Conservation (phyloP, 1,284 basidiomycete species). For the Ustilago cynodontis region DNA sequence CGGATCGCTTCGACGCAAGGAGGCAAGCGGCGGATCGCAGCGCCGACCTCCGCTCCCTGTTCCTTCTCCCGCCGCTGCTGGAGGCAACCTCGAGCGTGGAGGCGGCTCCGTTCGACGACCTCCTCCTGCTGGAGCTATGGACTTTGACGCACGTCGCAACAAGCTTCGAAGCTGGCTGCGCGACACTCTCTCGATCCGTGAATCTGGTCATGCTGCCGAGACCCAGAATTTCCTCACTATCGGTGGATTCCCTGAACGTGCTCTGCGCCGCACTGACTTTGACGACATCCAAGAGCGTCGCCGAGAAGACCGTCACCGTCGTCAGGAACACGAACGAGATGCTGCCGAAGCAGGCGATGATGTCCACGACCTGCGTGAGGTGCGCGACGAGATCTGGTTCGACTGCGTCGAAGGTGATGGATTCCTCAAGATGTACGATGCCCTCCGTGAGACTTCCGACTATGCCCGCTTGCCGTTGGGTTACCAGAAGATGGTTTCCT, state of each 20-base stretch:
- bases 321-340: constrained; percentile 58
- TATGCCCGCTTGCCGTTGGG: constrained; percentile 58
- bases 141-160: constrained; percentile 61
- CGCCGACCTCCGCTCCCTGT: constrained; percentile 11
- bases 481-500: constrained; percentile 66
- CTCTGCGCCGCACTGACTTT: constrained; percentile 47
- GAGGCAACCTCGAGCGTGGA: constrained; percentile 6
- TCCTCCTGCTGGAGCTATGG: constrained; percentile 35
- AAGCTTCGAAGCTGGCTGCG: constrained; percentile 66
- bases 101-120: constrained; percentile 30
- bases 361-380: constrained; percentile 62
- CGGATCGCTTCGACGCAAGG: constrained; percentile 32
- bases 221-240: constrained; percentile 63
- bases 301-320: constrained; percentile 57
- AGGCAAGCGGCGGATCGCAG: constrained; percentile 12
- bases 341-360: constrained; percentile 62
- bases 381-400: constrained; percentile 61
- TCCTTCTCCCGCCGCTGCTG: background rate
- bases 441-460: constrained; percentile 52
- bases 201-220: constrained; percentile 59
- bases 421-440: constrained; percentile 63
- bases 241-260: constrained; percentile 58
- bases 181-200: constrained; percentile 65
- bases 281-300: constrained; percentile 60
- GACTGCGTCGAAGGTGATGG: constrained; percentile 67